Evolutionary conservation across 2,329 filamentous ascomycete genomes (phyloP).

Genomic region (Simplicillium aogashimaense): DNA sequence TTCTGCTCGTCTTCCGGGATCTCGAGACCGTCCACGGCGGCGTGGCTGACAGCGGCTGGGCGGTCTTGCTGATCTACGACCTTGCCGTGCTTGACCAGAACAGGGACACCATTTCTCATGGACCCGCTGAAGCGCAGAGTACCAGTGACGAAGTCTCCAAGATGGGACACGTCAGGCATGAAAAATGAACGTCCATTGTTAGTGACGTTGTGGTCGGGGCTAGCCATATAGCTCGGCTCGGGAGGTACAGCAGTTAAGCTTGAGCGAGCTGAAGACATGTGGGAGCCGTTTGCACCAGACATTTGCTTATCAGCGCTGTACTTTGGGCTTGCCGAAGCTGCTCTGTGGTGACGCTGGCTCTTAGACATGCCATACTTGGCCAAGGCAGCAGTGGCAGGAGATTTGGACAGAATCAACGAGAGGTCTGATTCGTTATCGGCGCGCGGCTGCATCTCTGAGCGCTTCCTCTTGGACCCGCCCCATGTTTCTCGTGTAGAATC

Average conservation of each 20-base stretch:
- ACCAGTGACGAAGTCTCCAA: slow-evolving; percentile 48
- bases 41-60: slow-evolving; percentile 26
- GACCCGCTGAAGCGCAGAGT: slow-evolving; percentile 40
- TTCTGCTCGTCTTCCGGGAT: slow-evolving; percentile 44
- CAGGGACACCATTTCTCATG: slow-evolving; percentile 41
- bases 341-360: slow-evolving; percentile 16
- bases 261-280: slow-evolving; percentile 28
- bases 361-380: slow-evolving; percentile 16
- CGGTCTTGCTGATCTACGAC: slow-evolving; percentile 32
- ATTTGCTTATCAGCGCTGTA: slow-evolving; percentile 12
- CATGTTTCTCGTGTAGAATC: slow-evolving; percentile 32
- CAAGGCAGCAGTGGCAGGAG: slow-evolving; percentile 18
- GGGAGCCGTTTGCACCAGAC: slow-evolving; percentile 16
- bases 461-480: slow-evolving; percentile 27
- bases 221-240: slow-evolving; percentile 22
- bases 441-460: slow-evolving; percentile 42
- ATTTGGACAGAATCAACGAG: slow-evolving; percentile 32
- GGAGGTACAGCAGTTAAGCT: slow-evolving; percentile 30
- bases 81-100: slow-evolving; percentile 44
- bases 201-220: slow-evolving; percentile 21
- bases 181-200: slow-evolving; percentile 42
- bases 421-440: slow-evolving; percentile 43
- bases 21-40: slow-evolving; percentile 37
- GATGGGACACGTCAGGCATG: slow-evolving; percentile 41
- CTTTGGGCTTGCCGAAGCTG: slow-evolving; percentile 21